These are phyloP conservation scores for Auricularia cornea DNA, from an alignment of 768 basidiomycete species.

Conservation along the genomic window DNA sequence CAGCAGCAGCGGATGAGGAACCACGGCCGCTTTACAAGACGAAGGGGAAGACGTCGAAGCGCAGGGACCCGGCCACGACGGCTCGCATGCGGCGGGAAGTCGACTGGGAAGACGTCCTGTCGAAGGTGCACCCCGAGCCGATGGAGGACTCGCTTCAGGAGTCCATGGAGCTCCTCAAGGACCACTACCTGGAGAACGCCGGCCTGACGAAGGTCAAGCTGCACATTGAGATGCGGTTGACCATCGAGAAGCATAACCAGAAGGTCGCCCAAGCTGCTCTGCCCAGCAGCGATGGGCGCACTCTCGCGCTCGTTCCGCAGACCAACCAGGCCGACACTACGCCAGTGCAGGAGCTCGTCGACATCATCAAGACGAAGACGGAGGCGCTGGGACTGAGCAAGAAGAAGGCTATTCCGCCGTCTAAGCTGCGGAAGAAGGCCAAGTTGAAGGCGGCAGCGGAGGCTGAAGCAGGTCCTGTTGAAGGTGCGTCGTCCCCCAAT, in stretches of 20 bases:
- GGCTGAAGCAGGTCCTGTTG: slow-evolving; percentile 9
- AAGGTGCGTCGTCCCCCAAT: neutral
- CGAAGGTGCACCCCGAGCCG: slow-evolving; percentile 44
- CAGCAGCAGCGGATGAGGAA: slow-evolving; percentile 12
- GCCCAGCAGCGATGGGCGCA: too few relatives aligned
- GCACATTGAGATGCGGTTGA: neutral
- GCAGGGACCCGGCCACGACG: slow-evolving; percentile 51
- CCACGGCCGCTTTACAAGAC: neutral
- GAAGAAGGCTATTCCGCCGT: slow-evolving; percentile 19
- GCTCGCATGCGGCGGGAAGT: slow-evolving; percentile 51
- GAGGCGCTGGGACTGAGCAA: neutral
- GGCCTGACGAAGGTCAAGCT: neutral
- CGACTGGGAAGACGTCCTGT: slow-evolving; percentile 57
- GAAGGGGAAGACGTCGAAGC: slow-evolving; percentile 33
- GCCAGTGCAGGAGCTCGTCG: neutral
- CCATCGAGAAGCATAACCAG: neutral
- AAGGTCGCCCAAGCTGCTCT: neutral
- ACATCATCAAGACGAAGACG: neutral
- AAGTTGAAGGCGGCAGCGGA: slow-evolving; percentile 25
- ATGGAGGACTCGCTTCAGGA: slow-evolving; percentile 14
- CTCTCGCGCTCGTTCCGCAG: neutral
- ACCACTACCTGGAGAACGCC: neutral
- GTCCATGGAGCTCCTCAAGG: neutral
- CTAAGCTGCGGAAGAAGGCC: slow-evolving; percentile 18
- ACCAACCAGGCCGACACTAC: neutral